Percentiles rank a stretch among this genome's conserved stretches.
phyloP scores from a whole-genome alignment of 2,329 filamentous ascomycete species.

The Colletotrichum chlorophyti region DNA sequence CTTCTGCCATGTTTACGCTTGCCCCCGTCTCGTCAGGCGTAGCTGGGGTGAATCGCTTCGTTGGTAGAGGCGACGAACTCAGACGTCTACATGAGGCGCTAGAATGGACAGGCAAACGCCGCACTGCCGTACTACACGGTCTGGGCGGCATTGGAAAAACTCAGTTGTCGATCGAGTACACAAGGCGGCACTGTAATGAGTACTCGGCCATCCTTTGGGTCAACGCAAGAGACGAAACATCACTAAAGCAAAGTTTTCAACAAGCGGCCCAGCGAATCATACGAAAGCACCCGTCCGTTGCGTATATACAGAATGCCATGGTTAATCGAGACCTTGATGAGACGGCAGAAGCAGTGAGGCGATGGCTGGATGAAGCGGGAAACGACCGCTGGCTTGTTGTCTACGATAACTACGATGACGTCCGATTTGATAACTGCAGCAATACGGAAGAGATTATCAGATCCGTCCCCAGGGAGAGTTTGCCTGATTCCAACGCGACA shows the following conservation, averaged over 20 bases:
- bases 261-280: slow-evolving; percentile 37
- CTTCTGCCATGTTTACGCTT: background rate
- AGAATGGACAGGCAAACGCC: slow-evolving; percentile 11
- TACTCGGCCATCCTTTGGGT: slow-evolving; percentile 52
- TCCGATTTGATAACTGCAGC: slow-evolving; percentile 31
- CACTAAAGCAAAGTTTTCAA: slow-evolving; percentile 43
- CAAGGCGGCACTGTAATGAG: slow-evolving; percentile 38
- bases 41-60: background rate
- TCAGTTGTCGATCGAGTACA: slow-evolving; percentile 46
- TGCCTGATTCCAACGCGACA: background rate
- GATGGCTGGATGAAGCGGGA: slow-evolving; percentile 41
- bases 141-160: slow-evolving; percentile 54
- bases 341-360: slow-evolving; percentile 40
- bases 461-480: background rate
- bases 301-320: slow-evolving; percentile 32
- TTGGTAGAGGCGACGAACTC: background rate
- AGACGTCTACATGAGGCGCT: background rate
- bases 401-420: slow-evolving; percentile 51
- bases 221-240: slow-evolving; percentile 43
- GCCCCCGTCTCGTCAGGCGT: slow-evolving; percentile 12
- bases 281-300: slow-evolving; percentile 33
- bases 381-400: slow-evolving; percentile 48
- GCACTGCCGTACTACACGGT: slow-evolving; percentile 42
- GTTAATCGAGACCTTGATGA: slow-evolving; percentile 34
- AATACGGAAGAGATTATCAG: background rate